Conservation (phyloP, 2,329 filamentous ascomycete species). For the Teratosphaeria gauchensis region DNA sequence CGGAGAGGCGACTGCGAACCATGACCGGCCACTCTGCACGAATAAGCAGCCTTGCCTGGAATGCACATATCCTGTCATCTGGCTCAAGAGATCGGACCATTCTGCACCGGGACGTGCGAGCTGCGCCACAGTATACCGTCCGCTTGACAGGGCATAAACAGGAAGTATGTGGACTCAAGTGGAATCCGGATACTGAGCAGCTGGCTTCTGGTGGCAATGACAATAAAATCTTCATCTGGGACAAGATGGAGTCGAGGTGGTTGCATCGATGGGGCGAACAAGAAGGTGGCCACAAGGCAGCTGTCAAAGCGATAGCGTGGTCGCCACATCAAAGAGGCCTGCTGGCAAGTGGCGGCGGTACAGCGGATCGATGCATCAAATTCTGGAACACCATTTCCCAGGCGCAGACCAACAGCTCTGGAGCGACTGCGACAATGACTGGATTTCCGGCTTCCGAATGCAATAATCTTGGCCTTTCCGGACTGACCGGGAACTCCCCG, state of each 20-base stretch:
- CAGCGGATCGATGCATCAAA: constrained; percentile 89
- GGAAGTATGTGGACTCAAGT: constrained; percentile 91
- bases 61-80: constrained; percentile 92
- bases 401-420: constrained; percentile 30
- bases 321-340: constrained; percentile 91
- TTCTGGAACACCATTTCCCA: constrained; percentile 76
- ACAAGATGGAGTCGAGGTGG: constrained; percentile 85
- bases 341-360: constrained; percentile 91
- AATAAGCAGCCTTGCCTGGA: constrained; percentile 93
- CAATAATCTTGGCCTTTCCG: neutral
- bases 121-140: constrained; percentile 79
- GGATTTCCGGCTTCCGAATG: constrained; percentile 3
- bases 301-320: constrained; percentile 97
- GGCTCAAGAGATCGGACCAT: constrained; percentile 89
- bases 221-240: constrained; percentile 98
- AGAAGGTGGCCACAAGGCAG: constrained; percentile 87
- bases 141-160: constrained; percentile 93
- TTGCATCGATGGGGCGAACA: constrained; percentile 92
- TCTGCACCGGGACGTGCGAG: constrained; percentile 89
- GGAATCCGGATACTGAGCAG: constrained; percentile 94
- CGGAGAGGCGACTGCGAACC: constrained; percentile 72
- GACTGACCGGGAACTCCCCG: constrained; percentile 1
- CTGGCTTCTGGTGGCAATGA: constrained; percentile 94
- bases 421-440: constrained; percentile 10
- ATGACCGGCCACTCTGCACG: constrained; percentile 95